Conservation (phyloP, 352 stramenopile species). For the Phytopythium oedochilum region DNA sequence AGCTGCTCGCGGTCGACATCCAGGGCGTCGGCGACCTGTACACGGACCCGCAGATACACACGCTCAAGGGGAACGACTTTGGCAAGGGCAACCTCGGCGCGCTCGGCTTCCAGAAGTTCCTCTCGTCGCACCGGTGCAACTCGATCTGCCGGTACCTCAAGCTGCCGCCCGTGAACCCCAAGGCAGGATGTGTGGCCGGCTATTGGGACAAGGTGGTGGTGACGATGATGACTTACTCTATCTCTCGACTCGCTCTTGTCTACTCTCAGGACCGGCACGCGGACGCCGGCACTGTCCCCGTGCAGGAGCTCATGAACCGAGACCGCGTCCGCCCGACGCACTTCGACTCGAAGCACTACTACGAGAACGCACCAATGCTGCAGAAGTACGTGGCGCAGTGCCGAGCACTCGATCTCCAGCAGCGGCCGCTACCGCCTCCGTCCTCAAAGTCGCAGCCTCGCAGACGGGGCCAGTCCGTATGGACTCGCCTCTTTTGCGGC, state of each 20-base stretch:
- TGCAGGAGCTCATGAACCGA: slow-evolving; percentile 80
- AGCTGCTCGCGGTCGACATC: slow-evolving; percentile 92
- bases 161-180: slow-evolving; percentile 62
- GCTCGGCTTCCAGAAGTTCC: slow-evolving; percentile 65
- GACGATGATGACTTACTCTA: neutral
- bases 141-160: slow-evolving; percentile 77
- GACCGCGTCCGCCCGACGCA: slow-evolving; percentile 62
- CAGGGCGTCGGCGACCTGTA: slow-evolving; percentile 94
- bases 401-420: slow-evolving; percentile 40
- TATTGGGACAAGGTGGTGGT: too few relatives aligned
- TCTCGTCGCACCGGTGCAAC: slow-evolving; percentile 78
- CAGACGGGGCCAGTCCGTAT: slow-evolving; percentile 5
- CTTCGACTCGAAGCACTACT: slow-evolving; percentile 86
- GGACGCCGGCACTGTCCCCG: slow-evolving; percentile 65
- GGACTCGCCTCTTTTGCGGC: slow-evolving; percentile 2
- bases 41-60: slow-evolving; percentile 95
- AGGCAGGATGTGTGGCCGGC: too few relatives aligned
- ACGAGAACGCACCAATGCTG: slow-evolving; percentile 81
- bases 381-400: slow-evolving; percentile 83
- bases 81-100: slow-evolving; percentile 75
- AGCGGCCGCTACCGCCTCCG: neutral
- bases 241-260: too few relatives aligned
- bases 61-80: slow-evolving; percentile 70
- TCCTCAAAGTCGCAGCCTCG: neutral
- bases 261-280: slow-evolving; percentile 43